phyloP scores from a whole-genome alignment of 2,329 filamentous ascomycete genomes.

The Calonectria pteridis region DNA sequence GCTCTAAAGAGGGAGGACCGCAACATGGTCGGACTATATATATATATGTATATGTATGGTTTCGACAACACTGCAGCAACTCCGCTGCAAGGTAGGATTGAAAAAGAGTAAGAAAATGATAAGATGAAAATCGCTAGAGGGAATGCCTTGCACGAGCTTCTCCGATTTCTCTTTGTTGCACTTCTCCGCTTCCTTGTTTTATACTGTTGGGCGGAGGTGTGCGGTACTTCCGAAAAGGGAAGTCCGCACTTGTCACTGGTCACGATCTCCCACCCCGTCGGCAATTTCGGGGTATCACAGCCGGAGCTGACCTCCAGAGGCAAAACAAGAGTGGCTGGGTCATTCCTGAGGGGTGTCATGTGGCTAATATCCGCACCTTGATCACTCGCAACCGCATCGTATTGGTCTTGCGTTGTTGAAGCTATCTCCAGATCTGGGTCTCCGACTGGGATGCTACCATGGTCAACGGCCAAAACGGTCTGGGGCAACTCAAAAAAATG shows the following conservation, averaged over 20 bases:
- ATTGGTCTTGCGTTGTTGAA: not conserved
- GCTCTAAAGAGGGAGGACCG: slow-evolving; percentile 34
- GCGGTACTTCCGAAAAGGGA: slow-evolving; percentile 48
- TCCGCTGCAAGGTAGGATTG: not conserved
- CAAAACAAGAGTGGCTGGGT: not conserved
- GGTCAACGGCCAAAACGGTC: not conserved
- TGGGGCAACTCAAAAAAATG: not conserved
- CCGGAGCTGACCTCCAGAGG: slow-evolving; percentile 12
- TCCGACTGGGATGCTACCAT: not conserved
- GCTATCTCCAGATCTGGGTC: not conserved
- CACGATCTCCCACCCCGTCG: slow-evolving; percentile 9
- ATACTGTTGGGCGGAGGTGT: slow-evolving; percentile 30
- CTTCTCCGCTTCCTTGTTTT: slow-evolving; percentile 28
- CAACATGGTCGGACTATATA: slow-evolving; percentile 32
- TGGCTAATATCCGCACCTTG: not conserved
- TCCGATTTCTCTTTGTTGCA: not conserved
- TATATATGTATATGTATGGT: too few species aligned
- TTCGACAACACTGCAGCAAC: not conserved
- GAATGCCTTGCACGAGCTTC: not conserved
- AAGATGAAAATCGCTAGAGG: not conserved
- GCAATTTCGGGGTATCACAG: slow-evolving; percentile 14
- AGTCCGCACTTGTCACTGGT: slow-evolving; percentile 39
- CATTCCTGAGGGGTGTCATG: not conserved
- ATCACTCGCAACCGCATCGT: not conserved
- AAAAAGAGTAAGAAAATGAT: not conserved